These are phyloP conservation scores for Colletotrichum navitas DNA, from an alignment of 2,329 filamentous ascomycete species.

Conservation along the genomic window DNA sequence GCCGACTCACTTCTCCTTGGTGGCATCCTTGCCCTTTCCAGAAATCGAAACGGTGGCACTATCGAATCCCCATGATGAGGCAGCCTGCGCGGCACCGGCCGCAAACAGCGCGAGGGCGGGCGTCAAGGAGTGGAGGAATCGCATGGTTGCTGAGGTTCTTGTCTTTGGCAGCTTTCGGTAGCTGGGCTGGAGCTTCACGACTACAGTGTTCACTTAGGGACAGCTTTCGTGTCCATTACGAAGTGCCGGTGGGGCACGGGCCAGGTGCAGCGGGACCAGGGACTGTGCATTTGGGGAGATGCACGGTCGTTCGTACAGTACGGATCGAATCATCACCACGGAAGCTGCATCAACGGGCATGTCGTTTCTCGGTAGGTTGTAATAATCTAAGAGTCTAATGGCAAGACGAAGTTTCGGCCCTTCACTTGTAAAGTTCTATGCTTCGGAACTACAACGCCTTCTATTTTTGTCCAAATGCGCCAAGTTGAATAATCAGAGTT, in stretches of 20 bases:
- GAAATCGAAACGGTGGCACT: constrained; percentile 77
- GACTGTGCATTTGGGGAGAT: neutral
- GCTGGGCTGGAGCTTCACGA: constrained; percentile 39
- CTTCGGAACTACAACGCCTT: neutral
- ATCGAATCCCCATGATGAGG: constrained; percentile 78
- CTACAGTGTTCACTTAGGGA: constrained; percentile 40
- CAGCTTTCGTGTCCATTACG: constrained; percentile 44
- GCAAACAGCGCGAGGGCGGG: constrained; percentile 61
- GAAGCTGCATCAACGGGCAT: too few relatives aligned
- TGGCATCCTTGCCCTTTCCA: constrained; percentile 72
- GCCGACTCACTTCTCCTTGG: constrained; percentile 74
- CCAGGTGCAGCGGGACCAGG: constrained; percentile 11
- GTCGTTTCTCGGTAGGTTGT: neutral
- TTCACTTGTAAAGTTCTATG: neutral
- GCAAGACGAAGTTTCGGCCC: neutral
- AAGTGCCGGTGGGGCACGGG: constrained; percentile 38
- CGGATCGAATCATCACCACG: too few relatives aligned
- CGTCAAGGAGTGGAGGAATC: constrained; percentile 55
- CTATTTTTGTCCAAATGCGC: neutral
- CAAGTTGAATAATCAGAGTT: constrained; percentile 24
- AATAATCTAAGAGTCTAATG: neutral
- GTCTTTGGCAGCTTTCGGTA: constrained; percentile 41
- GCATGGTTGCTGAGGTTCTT: constrained; percentile 52
- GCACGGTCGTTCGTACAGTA: constrained; percentile 14
- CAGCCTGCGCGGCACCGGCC: constrained; percentile 64